Conservation (phyloP, 129 eudicot species). For the Pulicaria dysenterica region DNA sequence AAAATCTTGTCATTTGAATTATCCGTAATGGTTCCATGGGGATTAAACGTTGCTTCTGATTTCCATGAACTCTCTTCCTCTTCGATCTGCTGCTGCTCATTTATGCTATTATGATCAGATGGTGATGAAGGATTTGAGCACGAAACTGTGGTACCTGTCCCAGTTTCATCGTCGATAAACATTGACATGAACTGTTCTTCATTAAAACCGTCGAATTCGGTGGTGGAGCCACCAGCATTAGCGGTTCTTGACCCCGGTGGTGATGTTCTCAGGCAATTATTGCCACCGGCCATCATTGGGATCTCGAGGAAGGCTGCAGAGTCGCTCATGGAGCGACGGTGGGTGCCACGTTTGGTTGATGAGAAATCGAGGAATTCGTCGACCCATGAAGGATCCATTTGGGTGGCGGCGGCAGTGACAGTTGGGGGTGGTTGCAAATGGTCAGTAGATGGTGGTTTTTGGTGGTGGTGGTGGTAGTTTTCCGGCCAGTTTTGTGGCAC, state of each 20-base stretch:
- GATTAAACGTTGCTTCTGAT: constrained; percentile 39
- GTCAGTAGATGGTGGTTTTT: constrained; percentile 50
- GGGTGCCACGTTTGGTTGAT: constrained; percentile 71
- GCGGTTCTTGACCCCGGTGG: constrained; percentile 36
- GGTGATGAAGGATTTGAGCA: constrained; percentile 77
- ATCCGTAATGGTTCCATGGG: constrained; percentile 38
- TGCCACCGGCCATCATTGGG: constrained; percentile 35
- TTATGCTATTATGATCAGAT: constrained; percentile 68
- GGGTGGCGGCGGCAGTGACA: constrained; percentile 34
- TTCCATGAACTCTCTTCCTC: constrained; percentile 73
- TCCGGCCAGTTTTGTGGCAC: constrained; percentile 71
- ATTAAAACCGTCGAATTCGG: constrained; percentile 64
- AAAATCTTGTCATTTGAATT: constrained; percentile 54
- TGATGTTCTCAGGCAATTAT: constrained; percentile 42
- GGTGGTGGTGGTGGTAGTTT: constrained; percentile 56
- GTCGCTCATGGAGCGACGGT: constrained; percentile 78
- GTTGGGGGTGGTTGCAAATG: constrained; percentile 34
- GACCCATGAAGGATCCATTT: constrained; percentile 59
- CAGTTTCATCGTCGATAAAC: constrained; percentile 60
- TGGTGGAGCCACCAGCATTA: neutral
- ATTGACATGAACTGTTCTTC: constrained; percentile 91
- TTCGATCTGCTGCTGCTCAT: constrained; percentile 56
- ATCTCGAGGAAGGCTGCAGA: constrained; percentile 77
- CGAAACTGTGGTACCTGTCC: constrained; percentile 45
- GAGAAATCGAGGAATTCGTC: constrained; percentile 91